Percentiles rank a stretch among this genome's conserved stretches.
phyloP scores from a whole-genome alignment of 129 eudicot species.

The Centrapalus pauciflorus region DNA sequence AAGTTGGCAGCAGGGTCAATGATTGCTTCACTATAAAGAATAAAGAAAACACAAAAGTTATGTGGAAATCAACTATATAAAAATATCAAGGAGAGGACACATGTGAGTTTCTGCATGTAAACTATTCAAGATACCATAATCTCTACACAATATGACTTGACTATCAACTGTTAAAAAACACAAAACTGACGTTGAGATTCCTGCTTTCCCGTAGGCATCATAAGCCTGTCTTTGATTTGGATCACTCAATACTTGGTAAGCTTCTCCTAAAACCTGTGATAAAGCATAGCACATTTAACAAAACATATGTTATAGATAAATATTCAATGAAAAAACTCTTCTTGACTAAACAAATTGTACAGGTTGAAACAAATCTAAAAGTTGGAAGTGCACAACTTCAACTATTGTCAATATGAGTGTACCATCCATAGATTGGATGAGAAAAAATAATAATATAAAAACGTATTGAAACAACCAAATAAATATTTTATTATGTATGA shows the following conservation, averaged over 20 bases:
- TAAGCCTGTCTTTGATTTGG: conserved; percentile 85
- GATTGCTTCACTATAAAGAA: conserved; percentile 70
- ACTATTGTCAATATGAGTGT: background rate
- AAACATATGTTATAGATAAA: conserved; percentile 3
- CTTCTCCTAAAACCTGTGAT: conserved; percentile 87
- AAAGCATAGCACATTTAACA: conserved; percentile 1
- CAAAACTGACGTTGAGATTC: conserved; percentile 82
- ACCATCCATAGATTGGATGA: background rate
- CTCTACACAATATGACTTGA: background rate
- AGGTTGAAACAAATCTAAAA: background rate
- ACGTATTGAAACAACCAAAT: background rate
- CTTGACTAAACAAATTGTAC: background rate
- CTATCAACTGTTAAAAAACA: conserved; percentile 15
- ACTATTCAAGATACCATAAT: conserved; percentile 9
- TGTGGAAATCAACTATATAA: conserved; percentile 4
- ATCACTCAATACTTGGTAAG: conserved; percentile 95
- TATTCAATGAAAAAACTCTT: background rate
- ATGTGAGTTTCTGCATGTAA: background rate
- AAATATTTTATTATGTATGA: background rate
- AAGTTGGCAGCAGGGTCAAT: conserved; percentile 98
- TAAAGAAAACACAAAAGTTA: background rate
- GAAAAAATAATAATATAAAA: background rate
- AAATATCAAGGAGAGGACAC: background rate
- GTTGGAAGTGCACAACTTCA: background rate
- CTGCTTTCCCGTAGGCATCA: conserved; percentile 84